phyloP scores from a whole-genome alignment of 2,329 filamentous ascomycete genomes.

The Aspergillus pseudoglaucus region DNA sequence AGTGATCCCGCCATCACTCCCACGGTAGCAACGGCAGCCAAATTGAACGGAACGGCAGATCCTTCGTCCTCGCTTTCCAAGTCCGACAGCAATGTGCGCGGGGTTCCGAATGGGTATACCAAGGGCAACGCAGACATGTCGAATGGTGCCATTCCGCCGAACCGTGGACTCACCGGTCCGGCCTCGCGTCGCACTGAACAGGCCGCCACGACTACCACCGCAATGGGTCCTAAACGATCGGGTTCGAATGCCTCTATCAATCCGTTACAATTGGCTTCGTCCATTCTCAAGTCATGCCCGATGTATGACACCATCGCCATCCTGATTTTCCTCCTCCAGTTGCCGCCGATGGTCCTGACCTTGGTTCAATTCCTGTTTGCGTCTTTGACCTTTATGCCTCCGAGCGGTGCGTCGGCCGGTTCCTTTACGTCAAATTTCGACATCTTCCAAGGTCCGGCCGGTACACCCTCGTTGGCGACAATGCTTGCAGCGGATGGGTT shows the following conservation, averaged over 20 bases:
- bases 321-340: constrained; percentile 87
- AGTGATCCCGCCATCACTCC: constrained; percentile 28
- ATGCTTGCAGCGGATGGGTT: constrained; percentile 77
- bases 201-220: constrained; percentile 6
- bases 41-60: constrained; percentile 23
- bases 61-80: constrained; percentile 18
- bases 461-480: constrained; percentile 78
- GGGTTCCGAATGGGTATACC: constrained; percentile 29
- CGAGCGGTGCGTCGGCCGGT: constrained; percentile 69
- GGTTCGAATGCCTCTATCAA: constrained; percentile 51
- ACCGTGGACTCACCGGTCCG: constrained; percentile 23
- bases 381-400: constrained; percentile 84
- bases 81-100: constrained; percentile 28
- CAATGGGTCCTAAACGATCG: constrained; percentile 25
- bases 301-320: constrained; percentile 94
- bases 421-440: constrained; percentile 75
- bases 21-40: constrained; percentile 18
- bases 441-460: constrained; percentile 80
- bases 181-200: constrained; percentile 26
- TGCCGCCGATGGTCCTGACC: constrained; percentile 80
- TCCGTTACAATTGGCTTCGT: constrained; percentile 70
- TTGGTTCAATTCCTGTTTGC: constrained; percentile 89
- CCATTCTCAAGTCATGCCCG: constrained; percentile 82
- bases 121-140: constrained; percentile 30
- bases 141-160: constrained; percentile 24